Evolutionary conservation across 2,329 filamentous ascomycete species (phyloP), one percentile per base, ranked within the genome.

Genomic region (Leptographium flavum): DNA sequence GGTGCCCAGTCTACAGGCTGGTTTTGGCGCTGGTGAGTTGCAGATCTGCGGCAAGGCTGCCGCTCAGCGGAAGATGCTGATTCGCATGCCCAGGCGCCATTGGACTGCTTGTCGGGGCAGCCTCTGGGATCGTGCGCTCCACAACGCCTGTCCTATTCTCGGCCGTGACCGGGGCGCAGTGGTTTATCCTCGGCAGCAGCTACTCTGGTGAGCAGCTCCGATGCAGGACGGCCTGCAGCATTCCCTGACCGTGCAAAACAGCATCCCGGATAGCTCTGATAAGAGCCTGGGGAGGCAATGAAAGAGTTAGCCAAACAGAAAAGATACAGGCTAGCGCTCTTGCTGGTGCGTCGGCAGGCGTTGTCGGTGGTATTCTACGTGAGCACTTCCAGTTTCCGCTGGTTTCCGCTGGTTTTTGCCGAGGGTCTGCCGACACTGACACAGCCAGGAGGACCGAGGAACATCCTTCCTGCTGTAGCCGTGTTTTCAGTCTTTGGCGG

Each of bases 171-270:
- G 83, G 85, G 17, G 67, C 85, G 35, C 87, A 94, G 63, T 94
- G 85, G 76, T 86, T 86, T 61, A 71, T 76, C 36, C 71, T 93
- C 33, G 86, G 86, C 31, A 76, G 74, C 39, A 83, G 76, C 15
- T 95, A 81, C 58, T 90, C 80, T 71, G 80, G 82, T 79, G 75
- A 63, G 36, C 15, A 21, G 17, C 9, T 19, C 19, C 30, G 32
- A 27, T 7, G 33, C 25, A 9, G 27, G 31, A 19, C 14, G 38
- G 23, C 17, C 19, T n/a, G 13, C 6, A 22, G 21, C 35, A 5
- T 37, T 19, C 11, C 11, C 35, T 23, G n/a, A 37, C 19, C 25
- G 27, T 21, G 21, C 25, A 4, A 32, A 30, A 11, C 47, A 79
- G 74, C 69, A 19, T 67, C 73, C 3, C 65, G 71, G 52, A 59